These are phyloP conservation scores for Leccinum broughii DNA, from an alignment of 768 basidiomycete genomes.

Conservation along the genomic window DNA sequence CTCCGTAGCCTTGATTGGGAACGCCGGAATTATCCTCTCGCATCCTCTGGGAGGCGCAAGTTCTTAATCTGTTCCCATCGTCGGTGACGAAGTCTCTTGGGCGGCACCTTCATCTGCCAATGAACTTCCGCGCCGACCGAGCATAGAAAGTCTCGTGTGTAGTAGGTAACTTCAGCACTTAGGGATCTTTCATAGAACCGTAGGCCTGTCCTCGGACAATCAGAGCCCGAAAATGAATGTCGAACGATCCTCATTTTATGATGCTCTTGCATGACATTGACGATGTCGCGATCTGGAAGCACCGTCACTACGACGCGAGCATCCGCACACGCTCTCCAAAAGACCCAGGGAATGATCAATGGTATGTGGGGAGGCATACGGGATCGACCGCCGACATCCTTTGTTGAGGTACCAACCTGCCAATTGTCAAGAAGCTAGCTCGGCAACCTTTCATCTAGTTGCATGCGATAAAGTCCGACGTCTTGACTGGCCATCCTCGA, in stretches of 20 bases:
- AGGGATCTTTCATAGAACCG: too few relatives aligned
- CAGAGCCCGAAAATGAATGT: conserved; percentile 30
- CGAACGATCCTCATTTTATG: conserved; percentile 57
- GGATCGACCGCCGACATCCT: conserved; percentile 36
- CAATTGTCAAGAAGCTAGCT: conserved; percentile 80
- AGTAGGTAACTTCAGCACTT: conserved; percentile 49
- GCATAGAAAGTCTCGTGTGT: conserved; percentile 56
- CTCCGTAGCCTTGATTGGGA: conserved; percentile 64
- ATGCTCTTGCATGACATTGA: conserved; percentile 60
- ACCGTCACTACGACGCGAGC: conserved; percentile 45
- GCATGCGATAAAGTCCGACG: conserved; percentile 81
- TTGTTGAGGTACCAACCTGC: conserved; percentile 44
- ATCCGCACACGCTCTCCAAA: conserved; percentile 62
- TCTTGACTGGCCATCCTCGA: conserved; percentile 77
- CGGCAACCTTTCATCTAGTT: conserved; percentile 83
- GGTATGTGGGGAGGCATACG: conserved; percentile 51
- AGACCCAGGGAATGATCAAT: conserved; percentile 63
- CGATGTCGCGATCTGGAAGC: conserved; percentile 71
- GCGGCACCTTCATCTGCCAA: neutral
- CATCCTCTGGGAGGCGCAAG: conserved; percentile 50
- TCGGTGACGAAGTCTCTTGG: conserved; percentile 7
- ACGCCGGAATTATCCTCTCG: conserved; percentile 62
- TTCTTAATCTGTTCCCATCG: conserved; percentile 26
- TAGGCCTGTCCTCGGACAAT: too few relatives aligned
- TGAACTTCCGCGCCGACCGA: conserved; percentile 21